Base-by-base conservation (phyloP, 129 eudicot genomes). In the Rutidosis leptorrhynchoides region DNA sequence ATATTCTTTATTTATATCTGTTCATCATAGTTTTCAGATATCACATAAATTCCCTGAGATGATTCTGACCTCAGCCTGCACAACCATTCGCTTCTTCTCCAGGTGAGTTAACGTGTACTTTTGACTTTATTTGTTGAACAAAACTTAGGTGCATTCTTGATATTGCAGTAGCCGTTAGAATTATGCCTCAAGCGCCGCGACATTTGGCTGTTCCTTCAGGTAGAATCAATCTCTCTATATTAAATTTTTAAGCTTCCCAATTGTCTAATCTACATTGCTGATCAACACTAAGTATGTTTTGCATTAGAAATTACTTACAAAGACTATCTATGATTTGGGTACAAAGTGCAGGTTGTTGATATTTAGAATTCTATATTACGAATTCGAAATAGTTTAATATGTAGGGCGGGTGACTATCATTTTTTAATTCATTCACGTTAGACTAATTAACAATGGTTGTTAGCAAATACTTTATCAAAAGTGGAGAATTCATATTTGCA, bases 41-140 rank as follows among this genome's bases (percentile, higher is more conserved):
- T 62, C 17, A 35, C 89, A 21, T 79, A 82, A 15, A 51, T 70
- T 81, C 74, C 80, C 60, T 84, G 58, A 25, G 86, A 77, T 72
- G 83, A 84, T 53, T 79, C 84, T 33, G 69, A 24, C 60, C 95
- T 78, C 95, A 77, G 65, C 77, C 80, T 28, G 74, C 83, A 72
- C 90, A 79, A 59, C 72, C 81, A 26, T 80, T 54, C 62, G 69
- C 74, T 33, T 71, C 66, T 37, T 71, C 85, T 65, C 63, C 83
- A 75, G 82, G 90, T 75, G 63, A 54, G 63, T 65, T 64, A 54
- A 53, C 73, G 64, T 28, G 54, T 57, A n/a, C 40, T 25, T 63
- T 48, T 14, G 23, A 51, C 77, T 5, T 32, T 67, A 32, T 48
- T 57, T 60, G 58, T 53, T 42, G 35, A 64, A 33, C 29, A 23